Conservation (phyloP, 257 asterid species). For the Orobanche coerulescens region DNA sequence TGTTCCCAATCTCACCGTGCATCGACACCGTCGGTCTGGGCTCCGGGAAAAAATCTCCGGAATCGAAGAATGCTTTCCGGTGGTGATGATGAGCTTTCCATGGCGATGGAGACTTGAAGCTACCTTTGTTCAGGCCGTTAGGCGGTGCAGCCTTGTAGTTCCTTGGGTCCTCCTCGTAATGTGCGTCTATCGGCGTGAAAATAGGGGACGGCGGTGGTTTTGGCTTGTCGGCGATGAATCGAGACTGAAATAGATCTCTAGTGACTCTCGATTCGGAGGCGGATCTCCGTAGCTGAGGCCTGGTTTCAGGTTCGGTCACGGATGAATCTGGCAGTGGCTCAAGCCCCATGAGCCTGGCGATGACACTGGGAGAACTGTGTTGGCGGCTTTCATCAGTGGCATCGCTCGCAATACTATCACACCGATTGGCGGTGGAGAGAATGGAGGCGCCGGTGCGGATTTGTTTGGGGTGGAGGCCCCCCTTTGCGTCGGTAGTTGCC, state of each 20-base stretch:
- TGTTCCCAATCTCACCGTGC: constrained; percentile 61
- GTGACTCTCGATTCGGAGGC: constrained; percentile 88
- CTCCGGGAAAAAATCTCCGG: constrained; percentile 79
- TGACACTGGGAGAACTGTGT: constrained; percentile 63
- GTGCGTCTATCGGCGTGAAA: constrained; percentile 8
- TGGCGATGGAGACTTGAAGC: constrained; percentile 29
- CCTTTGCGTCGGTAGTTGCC: constrained; percentile 85
- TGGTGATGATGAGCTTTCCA: constrained; percentile 51
- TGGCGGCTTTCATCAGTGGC: constrained; percentile 42
- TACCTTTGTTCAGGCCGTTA: constrained; percentile 33
- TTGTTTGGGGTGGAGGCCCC: constrained; percentile 74
- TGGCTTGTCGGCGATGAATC: constrained; percentile 35
- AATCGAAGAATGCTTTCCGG: constrained; percentile 59
- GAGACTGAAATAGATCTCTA: constrained; percentile 55
- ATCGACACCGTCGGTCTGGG: constrained; percentile 43
- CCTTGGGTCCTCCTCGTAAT: constrained; percentile 30
- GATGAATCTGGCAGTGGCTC: constrained; percentile 59
- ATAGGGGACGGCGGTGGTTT: constrained; percentile 17
- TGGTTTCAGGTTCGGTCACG: constrained; percentile 31
- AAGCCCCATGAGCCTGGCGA: constrained; percentile 89
- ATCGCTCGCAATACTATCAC: constrained; percentile 29
- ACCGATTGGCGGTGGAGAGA: constrained; percentile 24
- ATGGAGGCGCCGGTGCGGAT: constrained; percentile 45
- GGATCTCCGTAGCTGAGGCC: constrained; percentile 76
- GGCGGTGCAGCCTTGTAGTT: constrained; percentile 28